A percentile compares a stretch with the other conserved stretches of the same genome.
phyloP scores from a whole-genome alignment of 2,329 filamentous ascomycete species.

The Thelonectria discophora region DNA sequence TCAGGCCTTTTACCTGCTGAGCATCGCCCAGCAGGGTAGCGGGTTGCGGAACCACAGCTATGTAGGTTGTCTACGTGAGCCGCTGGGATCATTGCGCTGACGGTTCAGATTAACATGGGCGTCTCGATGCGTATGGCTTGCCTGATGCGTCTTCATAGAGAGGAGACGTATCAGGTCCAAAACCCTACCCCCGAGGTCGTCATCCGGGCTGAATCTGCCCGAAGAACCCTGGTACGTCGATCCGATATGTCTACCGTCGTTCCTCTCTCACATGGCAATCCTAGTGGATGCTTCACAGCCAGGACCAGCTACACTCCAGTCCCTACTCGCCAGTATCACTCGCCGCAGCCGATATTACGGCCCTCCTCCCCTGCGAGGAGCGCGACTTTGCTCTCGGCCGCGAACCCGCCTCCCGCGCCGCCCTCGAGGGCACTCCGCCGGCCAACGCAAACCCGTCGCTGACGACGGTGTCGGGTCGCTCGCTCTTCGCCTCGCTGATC shows the following conservation, averaged over 20 bases:
- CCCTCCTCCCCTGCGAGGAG: slow-evolving; percentile 63
- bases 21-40: slow-evolving; percentile 66
- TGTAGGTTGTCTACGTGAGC: slow-evolving; percentile 48
- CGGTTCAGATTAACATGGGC: slow-evolving; percentile 62
- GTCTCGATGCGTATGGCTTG: slow-evolving; percentile 65
- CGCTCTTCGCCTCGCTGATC: slow-evolving; percentile 64
- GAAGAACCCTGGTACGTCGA: slow-evolving; percentile 61
- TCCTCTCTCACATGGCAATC: slow-evolving; percentile 4
- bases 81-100: not conserved
- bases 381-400: slow-evolving; percentile 59
- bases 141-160: slow-evolving; percentile 63
- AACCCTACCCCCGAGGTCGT: slow-evolving; percentile 56
- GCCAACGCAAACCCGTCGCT: slow-evolving; percentile 57
- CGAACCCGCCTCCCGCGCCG: slow-evolving; percentile 60
- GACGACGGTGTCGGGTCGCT: slow-evolving; percentile 54
- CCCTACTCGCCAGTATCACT: slow-evolving; percentile 61
- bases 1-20: slow-evolving; percentile 67
- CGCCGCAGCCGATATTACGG: slow-evolving; percentile 62
- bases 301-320: slow-evolving; percentile 65
- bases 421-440: slow-evolving; percentile 62
- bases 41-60: slow-evolving; percentile 63
- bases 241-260: not conserved
- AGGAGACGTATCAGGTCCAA: slow-evolving; percentile 60
- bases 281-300: slow-evolving; percentile 68
- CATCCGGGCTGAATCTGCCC: slow-evolving; percentile 63